These are phyloP conservation scores for Stentor roeselii DNA, from an alignment of 73 alveolate species.

Conservation along the genomic window DNA sequence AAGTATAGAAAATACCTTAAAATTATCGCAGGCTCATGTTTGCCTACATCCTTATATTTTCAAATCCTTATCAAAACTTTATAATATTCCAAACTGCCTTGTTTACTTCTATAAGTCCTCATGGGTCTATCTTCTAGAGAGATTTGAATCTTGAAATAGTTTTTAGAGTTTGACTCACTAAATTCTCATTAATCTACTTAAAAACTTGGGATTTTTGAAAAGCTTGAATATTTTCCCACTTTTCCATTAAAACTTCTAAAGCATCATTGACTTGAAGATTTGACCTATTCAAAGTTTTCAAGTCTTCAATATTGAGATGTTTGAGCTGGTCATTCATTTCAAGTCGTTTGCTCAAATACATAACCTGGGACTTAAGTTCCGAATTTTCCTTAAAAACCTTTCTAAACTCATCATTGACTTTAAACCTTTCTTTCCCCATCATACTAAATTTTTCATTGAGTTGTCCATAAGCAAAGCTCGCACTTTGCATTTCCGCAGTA, in stretches of 20 bases:
- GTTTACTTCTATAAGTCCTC: no score
- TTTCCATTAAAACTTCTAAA: neutral
- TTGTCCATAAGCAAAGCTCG: neutral
- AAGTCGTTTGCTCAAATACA: neutral
- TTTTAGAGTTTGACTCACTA: neutral
- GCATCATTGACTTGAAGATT: conserved; percentile 14
- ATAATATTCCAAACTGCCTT: no score
- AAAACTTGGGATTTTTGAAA: conserved; percentile 21
- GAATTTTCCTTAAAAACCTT: conserved; percentile 9
- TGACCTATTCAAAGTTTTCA: neutral
- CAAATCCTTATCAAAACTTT: no score
- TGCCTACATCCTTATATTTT: no score
- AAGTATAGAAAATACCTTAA: no score
- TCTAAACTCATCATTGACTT: neutral
- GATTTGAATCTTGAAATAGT: neutral
- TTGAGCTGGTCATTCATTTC: conserved; percentile 24
- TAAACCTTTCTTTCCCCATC: neutral
- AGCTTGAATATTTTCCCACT: neutral
- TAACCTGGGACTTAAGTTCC: neutral
- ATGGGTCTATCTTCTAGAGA: neutral
- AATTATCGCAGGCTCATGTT: no score
- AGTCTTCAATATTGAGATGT: neutral
- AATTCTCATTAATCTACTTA: neutral
- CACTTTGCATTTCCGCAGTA: neutral
- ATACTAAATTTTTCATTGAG: neutral